Evolutionary conservation across 2,329 filamentous ascomycete species (phyloP).

Genomic region (Penicillium sp.): DNA sequence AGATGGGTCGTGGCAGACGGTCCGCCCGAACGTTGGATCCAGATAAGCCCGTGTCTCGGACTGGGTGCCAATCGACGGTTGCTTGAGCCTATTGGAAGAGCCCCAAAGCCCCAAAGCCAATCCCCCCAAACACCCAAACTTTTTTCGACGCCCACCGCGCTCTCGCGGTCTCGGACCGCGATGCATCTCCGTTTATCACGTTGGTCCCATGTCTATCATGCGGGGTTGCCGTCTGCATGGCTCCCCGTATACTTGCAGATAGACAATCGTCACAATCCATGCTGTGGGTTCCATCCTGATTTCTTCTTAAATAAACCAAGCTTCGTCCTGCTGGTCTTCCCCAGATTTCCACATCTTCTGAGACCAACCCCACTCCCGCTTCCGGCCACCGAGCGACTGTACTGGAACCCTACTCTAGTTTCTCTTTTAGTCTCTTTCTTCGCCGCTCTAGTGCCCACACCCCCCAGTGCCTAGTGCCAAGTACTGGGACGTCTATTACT

Average conservation of each 20-base stretch:
- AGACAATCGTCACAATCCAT: not conserved
- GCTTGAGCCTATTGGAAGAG: not conserved
- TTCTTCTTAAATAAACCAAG: constrained; percentile 1
- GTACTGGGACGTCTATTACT: not conserved
- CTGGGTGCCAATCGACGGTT: not conserved
- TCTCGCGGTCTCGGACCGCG: constrained; percentile 29
- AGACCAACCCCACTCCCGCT: not conserved
- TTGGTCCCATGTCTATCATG: constrained; percentile 11
- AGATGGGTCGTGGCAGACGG: not conserved
- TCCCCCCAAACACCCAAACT: not conserved
- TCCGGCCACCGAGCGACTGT: not conserved
- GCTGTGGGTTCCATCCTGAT: not conserved
- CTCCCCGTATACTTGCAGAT: not conserved
- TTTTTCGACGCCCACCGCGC: constrained; percentile 4
- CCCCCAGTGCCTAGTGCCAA: not conserved
- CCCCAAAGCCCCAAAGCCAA: not conserved
- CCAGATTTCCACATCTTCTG: not conserved
- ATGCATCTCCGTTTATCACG: constrained; percentile 8
- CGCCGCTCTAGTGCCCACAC: not conserved
- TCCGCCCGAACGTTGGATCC: not conserved
- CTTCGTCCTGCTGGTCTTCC: constrained; percentile 1
- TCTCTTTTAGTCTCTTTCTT: not conserved
- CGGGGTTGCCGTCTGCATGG: constrained; percentile 14
- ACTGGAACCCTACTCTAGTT: not conserved
- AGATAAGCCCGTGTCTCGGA: constrained; percentile 17